Percentiles rank a stretch among this genome's conserved stretches.
These are phyloP conservation scores for Pichia pseudocactophila DNA, from an alignment of 805 yeast genomes.

Conservation along the genomic window DNA sequence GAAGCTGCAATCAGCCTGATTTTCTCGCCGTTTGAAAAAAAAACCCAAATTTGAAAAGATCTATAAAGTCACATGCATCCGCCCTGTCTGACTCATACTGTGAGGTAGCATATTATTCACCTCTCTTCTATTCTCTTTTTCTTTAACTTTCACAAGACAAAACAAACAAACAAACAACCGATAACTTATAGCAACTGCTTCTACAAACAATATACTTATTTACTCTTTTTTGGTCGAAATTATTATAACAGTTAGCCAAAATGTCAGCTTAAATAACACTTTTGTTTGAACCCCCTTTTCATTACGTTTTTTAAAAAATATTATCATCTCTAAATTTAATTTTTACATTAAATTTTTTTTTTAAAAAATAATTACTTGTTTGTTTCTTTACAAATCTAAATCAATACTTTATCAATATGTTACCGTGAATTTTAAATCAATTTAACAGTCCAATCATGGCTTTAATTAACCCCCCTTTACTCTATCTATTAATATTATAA, in stretches of 20 bases:
- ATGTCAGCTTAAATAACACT: slow-evolving; percentile 18
- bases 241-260: slow-evolving; percentile 7
- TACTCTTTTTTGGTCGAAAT: slow-evolving; percentile 1
- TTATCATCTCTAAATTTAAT: neutral
- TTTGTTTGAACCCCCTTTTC: slow-evolving; percentile 2
- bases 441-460: neutral
- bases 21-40: too few relatives aligned
- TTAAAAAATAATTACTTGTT: slow-evolving; percentile 3
- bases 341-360: slow-evolving; percentile 1
- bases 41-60: neutral
- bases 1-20: too few relatives aligned
- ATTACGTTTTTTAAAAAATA: slow-evolving; percentile 1
- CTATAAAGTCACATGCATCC: neutral
- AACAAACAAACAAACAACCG: neutral
- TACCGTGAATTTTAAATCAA: slow-evolving; percentile 14
- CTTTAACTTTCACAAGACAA: neutral
- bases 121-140: neutral
- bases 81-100: neutral
- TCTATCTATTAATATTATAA: neutral
- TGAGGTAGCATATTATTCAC: neutral
- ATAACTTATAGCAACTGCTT: slow-evolving; percentile 6
- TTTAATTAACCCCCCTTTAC: neutral
- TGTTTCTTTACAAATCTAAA: slow-evolving; percentile 13
- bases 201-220: slow-evolving; percentile 3
- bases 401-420: slow-evolving; percentile 15